Evolutionary conservation across 306 rosid species (phyloP), one percentile per base, ranked within the genome.

Genomic region (Rosa persica): DNA sequence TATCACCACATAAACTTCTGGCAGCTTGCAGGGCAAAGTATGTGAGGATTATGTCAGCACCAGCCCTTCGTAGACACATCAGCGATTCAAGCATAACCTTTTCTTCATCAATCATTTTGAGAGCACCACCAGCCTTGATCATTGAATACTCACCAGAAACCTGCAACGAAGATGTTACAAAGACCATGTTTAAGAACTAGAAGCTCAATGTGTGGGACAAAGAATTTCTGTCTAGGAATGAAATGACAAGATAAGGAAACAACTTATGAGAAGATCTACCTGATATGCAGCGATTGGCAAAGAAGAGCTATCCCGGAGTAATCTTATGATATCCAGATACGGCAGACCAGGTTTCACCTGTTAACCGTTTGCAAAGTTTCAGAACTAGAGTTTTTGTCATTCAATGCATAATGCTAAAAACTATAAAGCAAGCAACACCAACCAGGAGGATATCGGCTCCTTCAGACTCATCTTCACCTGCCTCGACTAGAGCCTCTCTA

Each of bases 361-460:
- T 72, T 67, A 81, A 83, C 47, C 68, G 73, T 38, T 77, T 38
- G 49, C 60, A 49, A 57, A 72, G 49, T 10, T 58, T 67, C 49
- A 73, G 79, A 68, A 19, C 17, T 20, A 34, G 30, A 77, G 58
- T 48, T 67, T 81, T 73, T 25, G 30, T n/a, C 57, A 44, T 69
- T 75, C 17, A 79, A 48, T 64, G 76, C 48, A 68, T 4, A 73
- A 8, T 17, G 51, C 11, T 5, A n/a, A 62, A 81, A 9, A 27
- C 64, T 43, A 42, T 40, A 65, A 76, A 51, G 72, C 66, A 79
- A 52, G 64, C 34, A 66, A 72, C 72, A 91, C 97, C 68, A 76
- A 95, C 99, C 99, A 95, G 84, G 78, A 95, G 98, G 81, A 95
- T 95, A 78, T 95, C 99, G 5, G 98, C 99, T 80, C 97, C 99